These are phyloP conservation scores for Starmera quercuum DNA, from an alignment of 805 yeast genomes.

Conservation along the genomic window DNA sequence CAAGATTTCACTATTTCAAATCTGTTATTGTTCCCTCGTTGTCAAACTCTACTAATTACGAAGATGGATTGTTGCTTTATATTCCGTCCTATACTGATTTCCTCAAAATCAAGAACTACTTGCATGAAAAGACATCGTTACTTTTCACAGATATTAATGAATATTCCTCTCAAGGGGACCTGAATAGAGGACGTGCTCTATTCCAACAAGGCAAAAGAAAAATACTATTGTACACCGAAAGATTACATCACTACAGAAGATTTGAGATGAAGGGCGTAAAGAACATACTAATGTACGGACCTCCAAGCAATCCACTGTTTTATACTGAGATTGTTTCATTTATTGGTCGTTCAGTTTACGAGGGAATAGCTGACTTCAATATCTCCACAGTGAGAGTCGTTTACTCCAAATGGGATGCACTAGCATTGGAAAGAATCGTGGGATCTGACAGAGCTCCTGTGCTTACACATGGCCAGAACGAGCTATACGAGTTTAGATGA, in stretches of 20 bases:
- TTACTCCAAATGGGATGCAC: constrained; percentile 74
- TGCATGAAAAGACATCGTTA: constrained; percentile 47
- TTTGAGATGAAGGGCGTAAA: constrained; percentile 81
- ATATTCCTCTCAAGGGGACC: constrained; percentile 65
- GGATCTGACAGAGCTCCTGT: constrained; percentile 68
- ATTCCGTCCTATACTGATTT: constrained; percentile 86
- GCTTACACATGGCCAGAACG: constrained; percentile 63
- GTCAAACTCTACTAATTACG: constrained; percentile 46
- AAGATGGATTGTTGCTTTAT: constrained; percentile 71
- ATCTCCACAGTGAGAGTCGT: constrained; percentile 51
- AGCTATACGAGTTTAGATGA: constrained; percentile 64
- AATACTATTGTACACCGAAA: constrained; percentile 82
- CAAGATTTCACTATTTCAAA: constrained; percentile 75
- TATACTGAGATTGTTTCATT: constrained; percentile 70
- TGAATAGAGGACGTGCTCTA: constrained; percentile 61
- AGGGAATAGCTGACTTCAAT: constrained; percentile 45
- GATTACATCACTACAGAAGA: constrained; percentile 87
- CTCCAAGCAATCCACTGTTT: constrained; percentile 80
- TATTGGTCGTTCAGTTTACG: constrained; percentile 50
- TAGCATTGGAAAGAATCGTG: constrained; percentile 74
- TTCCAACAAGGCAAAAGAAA: constrained; percentile 59
- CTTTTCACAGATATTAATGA: constrained; percentile 74
- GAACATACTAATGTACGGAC: constrained; percentile 71
- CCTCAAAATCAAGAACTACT: constrained; percentile 64
- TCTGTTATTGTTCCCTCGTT: constrained; percentile 70